Base-by-base conservation (phyloP, 768 basidiomycete species). In the Agaricus sinodeliciosus region DNA sequence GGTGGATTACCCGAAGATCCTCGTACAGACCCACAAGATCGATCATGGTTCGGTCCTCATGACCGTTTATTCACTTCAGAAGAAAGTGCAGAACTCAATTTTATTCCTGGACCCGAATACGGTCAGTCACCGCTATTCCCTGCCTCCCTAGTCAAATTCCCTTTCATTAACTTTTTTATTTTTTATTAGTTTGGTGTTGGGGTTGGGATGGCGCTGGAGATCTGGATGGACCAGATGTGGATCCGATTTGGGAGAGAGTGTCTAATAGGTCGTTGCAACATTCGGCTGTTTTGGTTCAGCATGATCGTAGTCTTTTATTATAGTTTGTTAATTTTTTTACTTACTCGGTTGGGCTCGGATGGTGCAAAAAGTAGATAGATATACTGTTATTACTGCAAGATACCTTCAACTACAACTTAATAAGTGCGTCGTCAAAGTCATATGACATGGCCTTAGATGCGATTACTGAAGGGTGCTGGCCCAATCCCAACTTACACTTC, bases 141-240 rank as follows among this genome's bases (percentile, higher is more conserved):
- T n/a, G n/a, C n/a, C n/a, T n/a, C n/a, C n/a, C n/a, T n/a, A n/a
- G n/a, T n/a, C n/a, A 53, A 49, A 37, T 44, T 28, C 15, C 9
- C 25, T 52, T 37, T 4, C 27, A 25, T 19, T 19, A 49, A 2
- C 2, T 12, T 26, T 11, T 19, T 27, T 16, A 52, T 44, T 9
- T 34, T 56, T 44, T 37, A 62, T n/a, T n/a, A 96, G 95, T 98
- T 11, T 97, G 95, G 95, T 98, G 95, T 65, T 97, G 95, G 95
- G 95, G 95, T 16, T 99, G 95, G 95, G 95, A 99, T 62, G 95
- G 95, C 12, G 95, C 95, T 3, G 95, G 95, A 16, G 95, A 99
- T 64, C 79, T 99, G 19, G 95, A 97, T 58, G 95, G 94, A 40
- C 95, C 95, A 0, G 94, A 98, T 62, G 91, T 99, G 5, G 95